A percentile compares a stretch with the other conserved stretches of the same genome.
Conservation (phyloP, 108 stramenopile genomes). For the Poteriospumella lacustris region DNA sequence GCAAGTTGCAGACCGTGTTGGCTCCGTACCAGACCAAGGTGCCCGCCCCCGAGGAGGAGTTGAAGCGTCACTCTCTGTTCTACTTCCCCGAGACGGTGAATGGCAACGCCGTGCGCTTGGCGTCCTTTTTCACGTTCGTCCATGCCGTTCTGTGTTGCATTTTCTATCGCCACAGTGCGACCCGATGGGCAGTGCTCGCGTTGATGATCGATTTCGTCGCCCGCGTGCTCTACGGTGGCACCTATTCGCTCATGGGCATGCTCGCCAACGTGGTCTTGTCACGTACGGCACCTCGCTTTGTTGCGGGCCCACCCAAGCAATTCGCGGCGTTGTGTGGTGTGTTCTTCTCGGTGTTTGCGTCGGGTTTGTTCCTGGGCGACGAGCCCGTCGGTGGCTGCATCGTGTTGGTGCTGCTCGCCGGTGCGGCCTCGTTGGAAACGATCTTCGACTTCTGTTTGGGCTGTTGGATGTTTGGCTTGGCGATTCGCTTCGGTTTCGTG, state of each 20-base stretch:
- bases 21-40: not conserved
- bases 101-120: not conserved
- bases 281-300: not conserved
- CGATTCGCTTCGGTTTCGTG: not conserved
- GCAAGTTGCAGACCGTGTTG: not conserved
- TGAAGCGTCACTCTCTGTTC: not conserved
- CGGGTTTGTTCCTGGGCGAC: not conserved
- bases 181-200: slow-evolving; percentile 13
- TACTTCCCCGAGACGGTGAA: slow-evolving; percentile 20
- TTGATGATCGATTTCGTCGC: slow-evolving; percentile 5
- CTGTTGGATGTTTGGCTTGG: not conserved
- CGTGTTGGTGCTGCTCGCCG: not conserved
- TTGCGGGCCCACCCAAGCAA: slow-evolving; percentile 28
- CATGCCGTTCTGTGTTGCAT: not conserved
- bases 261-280: not conserved
- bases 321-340: slow-evolving; percentile 12
- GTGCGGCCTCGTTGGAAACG: not conserved
- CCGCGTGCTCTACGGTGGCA: not conserved
- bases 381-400: not conserved
- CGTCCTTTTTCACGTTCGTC: not conserved
- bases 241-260: not conserved
- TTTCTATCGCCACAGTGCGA: not conserved
- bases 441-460: slow-evolving; percentile 16
- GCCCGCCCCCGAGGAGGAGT: not conserved
- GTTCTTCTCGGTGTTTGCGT: slow-evolving; percentile 13